Conservation (phyloP, 1,139 yeast genomes). For the Hansenula lynferdii region DNA sequence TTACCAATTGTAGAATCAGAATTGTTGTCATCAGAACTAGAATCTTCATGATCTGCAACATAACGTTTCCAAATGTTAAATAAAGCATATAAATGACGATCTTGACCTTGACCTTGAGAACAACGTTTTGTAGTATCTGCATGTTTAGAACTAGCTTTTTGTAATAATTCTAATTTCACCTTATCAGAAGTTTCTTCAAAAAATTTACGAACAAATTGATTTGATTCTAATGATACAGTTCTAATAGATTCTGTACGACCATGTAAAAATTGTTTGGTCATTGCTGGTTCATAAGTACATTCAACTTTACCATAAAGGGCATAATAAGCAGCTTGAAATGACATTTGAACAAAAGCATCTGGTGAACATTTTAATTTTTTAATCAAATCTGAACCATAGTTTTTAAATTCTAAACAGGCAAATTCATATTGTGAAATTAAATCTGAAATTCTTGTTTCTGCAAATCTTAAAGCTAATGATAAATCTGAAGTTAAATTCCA, state of each 20-base stretch:
- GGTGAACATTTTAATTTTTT: slow-evolving; percentile 88
- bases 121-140: slow-evolving; percentile 63
- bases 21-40: slow-evolving; percentile 36
- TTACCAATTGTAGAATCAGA: slow-evolving; percentile 29
- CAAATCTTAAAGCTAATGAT: slow-evolving; percentile 78
- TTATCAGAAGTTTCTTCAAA: slow-evolving; percentile 61
- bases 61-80: slow-evolving; percentile 87
- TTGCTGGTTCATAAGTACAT: slow-evolving; percentile 93
- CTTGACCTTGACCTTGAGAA: slow-evolving; percentile 79
- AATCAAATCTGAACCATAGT: slow-evolving; percentile 73
- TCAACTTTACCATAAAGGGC: slow-evolving; percentile 91
- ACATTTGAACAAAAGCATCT: slow-evolving; percentile 93
- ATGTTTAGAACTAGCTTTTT: slow-evolving; percentile 69
- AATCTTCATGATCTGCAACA: slow-evolving; percentile 38
- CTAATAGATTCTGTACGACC: slow-evolving; percentile 93
- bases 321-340: slow-evolving; percentile 89
- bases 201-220: slow-evolving; percentile 77
- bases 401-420: slow-evolving; percentile 69
- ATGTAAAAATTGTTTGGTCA: slow-evolving; percentile 83
- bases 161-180: slow-evolving; percentile 57
- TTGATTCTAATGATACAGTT: slow-evolving; percentile 77
- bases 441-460: slow-evolving; percentile 85
- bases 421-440: slow-evolving; percentile 88
- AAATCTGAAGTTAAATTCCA: slow-evolving; percentile 82
- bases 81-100: slow-evolving; percentile 82